Conservation (phyloP, 805 yeast species). For the Kluyveromyces starmeri region DNA sequence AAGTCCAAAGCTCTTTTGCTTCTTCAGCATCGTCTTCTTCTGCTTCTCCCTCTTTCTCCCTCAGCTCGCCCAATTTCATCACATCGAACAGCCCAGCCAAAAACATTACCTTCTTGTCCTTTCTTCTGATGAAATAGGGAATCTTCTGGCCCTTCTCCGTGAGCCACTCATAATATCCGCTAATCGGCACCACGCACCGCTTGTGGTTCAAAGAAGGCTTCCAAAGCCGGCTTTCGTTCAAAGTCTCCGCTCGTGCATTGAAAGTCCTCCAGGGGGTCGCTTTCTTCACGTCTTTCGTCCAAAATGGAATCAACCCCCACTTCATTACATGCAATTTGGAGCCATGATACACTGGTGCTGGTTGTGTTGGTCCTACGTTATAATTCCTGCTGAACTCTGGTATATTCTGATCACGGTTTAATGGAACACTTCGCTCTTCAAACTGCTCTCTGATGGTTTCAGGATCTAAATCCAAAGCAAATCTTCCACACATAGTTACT, state of each 20-base stretch:
- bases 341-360: slow-evolving; percentile 33
- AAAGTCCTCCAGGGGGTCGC: slow-evolving; percentile 41
- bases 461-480: slow-evolving; percentile 35
- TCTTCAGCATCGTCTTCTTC: slow-evolving; percentile 5
- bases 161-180: slow-evolving; percentile 84
- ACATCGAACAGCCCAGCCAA: slow-evolving; percentile 50
- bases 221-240: slow-evolving; percentile 53
- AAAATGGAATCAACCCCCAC: slow-evolving; percentile 73
- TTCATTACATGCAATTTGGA: slow-evolving; percentile 45
- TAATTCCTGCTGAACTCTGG: slow-evolving; percentile 29
- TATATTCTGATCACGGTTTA: slow-evolving; percentile 18
- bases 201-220: slow-evolving; percentile 34
- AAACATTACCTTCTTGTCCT: slow-evolving; percentile 45
- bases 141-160: slow-evolving; percentile 32
- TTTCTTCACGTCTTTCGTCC: slow-evolving; percentile 39
- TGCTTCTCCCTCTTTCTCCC: slow-evolving; percentile 6
- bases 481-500: slow-evolving; percentile 53
- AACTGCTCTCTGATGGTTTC: slow-evolving; percentile 15
- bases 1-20: slow-evolving; percentile 34
- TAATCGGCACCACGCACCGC: slow-evolving; percentile 69
- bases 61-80: slow-evolving; percentile 6
- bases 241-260: slow-evolving; percentile 66
- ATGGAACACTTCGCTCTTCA: slow-evolving; percentile 4
- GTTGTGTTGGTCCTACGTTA: slow-evolving; percentile 55
- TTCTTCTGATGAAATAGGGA: slow-evolving; percentile 60